Evolutionary conservation across 495 filamentous ascomycete genomes (phyloP), one percentile per base, ranked within the genome.

Genomic region (Tetracladium setigerum): DNA sequence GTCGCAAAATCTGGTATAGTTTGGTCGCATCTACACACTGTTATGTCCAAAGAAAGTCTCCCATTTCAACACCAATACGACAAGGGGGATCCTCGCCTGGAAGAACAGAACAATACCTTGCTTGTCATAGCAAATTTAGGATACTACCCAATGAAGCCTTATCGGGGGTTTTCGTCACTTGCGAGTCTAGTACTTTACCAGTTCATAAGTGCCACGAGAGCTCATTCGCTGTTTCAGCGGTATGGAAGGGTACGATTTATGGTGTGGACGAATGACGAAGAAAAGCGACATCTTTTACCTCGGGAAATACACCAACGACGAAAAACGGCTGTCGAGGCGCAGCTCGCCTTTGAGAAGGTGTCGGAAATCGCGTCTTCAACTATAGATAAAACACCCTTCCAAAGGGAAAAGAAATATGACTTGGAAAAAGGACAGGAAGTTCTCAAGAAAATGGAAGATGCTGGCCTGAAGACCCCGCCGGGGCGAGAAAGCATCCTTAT

Each of bases 231-330:
- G 14, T 77, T 83, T 44, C 81, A 86, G 38, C 65, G 58, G 15
- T 81, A 79, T 50, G 82, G 89, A 8, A 73, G 76, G 6, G 81
- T 91, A 7, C 77, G 88, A 42, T 77, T 90, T 65, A 66, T 95
- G 3, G 52, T 85, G 22, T 83, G 84, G 74, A 40, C 76, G 5
- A 58, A 64, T 0, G 59, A 74, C 27, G 50, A 62, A 0, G 82
- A 86, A 17, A 75, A 70, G 38, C 47, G 55, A 1, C 12, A 43
- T 1, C 34, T 74, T 5, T 31, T 82, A 4, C 86, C 89, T 1
- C 74, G 73, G 22, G 64, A 57, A 2, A 45, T 82, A 2, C 59
- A 56, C 14, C 59, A 67, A 3, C 76, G 83, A 37, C 67, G 55
- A 34, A 80, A 81, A 38, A 39, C 67, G 6, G 60, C 79, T 1